Base-by-base conservation (phyloP, 1,284 basidiomycete species). In the Prillingera fragicola region DNA sequence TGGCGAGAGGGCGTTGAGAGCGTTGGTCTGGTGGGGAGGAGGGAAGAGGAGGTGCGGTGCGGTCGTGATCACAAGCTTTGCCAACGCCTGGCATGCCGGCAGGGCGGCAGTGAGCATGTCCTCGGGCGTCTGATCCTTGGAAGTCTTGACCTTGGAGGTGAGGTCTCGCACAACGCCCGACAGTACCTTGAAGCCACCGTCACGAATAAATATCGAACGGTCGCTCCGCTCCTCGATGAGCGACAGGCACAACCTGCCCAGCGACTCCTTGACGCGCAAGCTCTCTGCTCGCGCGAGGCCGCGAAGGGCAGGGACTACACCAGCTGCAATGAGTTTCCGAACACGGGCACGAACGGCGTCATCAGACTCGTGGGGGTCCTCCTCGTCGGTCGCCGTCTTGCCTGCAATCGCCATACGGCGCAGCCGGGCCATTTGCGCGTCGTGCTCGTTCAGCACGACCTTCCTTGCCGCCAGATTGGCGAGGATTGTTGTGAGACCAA, bases 41-140 rank as follows among this genome's bases (percentile, higher is more conserved):
- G 89, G 86, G 70, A 94, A 95, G 24, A 97, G 84, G 48, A 91
- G 82, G 1, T 87, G 70, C 0, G 94, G 94, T 12, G 90, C 83
- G 2, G 88, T 78, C 0, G 92, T 92, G 60, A 98, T 97, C 38
- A 87, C 76, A 24, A 98, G 80, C 63, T 95, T 96, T 9, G 91
- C 87, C 13, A 97, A 74, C 1, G 90, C 91, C 66, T 97, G 94
- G 23, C 88, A 78, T 0, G 87, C 77, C 10, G 80, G 74, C 7
- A 94, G 73, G 79, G 77, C n/a, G n/a, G n/a, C n/a, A n/a, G n/a
- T n/a, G n/a, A n/a, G n/a, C n/a, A n/a, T 4, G 72, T 62, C n/a
- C 69, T 56, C 34, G 5, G 33, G 45, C 39, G 2, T 32, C 27
- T 15, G 29, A 6, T 31, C 29, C 29, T 31, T 31, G 38, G 46